Conservation (phyloP, 345 rosid genomes). For the Populus alba region DNA sequence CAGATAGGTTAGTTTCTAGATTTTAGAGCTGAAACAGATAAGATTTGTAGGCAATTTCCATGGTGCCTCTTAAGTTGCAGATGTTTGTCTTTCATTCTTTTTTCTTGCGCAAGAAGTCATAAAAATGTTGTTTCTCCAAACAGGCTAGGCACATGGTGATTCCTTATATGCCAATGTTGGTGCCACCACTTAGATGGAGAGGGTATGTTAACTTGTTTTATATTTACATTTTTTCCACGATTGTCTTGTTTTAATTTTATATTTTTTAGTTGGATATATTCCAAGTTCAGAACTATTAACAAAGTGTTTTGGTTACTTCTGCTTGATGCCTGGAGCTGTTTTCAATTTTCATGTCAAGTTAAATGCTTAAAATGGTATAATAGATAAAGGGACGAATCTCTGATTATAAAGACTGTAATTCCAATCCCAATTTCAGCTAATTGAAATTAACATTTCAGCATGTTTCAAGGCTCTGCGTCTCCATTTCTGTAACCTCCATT, state of each 20-base stretch:
- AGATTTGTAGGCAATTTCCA: background rate
- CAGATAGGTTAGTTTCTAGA: background rate
- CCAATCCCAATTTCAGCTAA: too few relatives aligned
- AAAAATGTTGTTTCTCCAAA: conserved; percentile 24
- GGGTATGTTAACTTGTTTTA: conserved; percentile 51
- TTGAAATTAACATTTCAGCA: background rate
- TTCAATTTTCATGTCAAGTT: too few relatives aligned
- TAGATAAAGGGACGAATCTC: background rate
- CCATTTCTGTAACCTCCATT: background rate
- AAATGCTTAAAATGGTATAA: too few relatives aligned
- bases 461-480: background rate
- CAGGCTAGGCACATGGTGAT: conserved; percentile 97
- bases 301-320: too few relatives aligned
- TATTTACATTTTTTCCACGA: conserved; percentile 4
- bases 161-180: conserved; percentile 99
- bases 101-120: conserved; percentile 3
- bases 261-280: background rate
- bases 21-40: conserved; percentile 1
- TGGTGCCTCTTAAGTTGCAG: conserved; percentile 1
- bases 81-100: background rate
- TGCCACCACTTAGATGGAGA: conserved; percentile 92
- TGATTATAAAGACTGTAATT: too few relatives aligned
- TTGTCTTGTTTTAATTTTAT: conserved; percentile 2
- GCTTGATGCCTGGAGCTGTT: too few relatives aligned
- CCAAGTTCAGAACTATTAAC: background rate